Conservation (phyloP, 176 grass and related monocot genomes). For the Tuctoria greenei region DNA sequence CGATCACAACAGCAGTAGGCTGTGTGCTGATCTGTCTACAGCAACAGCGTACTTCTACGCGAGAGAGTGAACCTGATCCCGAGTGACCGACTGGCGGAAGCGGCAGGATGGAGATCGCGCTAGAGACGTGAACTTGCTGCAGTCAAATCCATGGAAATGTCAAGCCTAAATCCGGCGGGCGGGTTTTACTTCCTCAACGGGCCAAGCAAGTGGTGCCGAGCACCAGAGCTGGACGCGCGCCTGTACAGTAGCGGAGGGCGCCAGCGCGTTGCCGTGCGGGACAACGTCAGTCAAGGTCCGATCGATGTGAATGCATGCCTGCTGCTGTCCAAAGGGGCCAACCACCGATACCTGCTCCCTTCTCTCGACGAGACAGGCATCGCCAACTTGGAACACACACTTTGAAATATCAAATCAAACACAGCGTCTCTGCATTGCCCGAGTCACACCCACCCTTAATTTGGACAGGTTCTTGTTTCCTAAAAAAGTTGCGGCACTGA, state of each 20-base stretch:
- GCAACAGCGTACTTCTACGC: too few relatives aligned
- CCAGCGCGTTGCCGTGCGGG: conserved; percentile 12
- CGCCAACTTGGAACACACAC: conserved; percentile 34
- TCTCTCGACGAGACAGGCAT: conserved; percentile 9
- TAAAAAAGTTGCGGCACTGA: neutral
- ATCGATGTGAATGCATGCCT: conserved; percentile 35
- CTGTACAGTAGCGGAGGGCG: too few relatives aligned
- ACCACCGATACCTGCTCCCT: conserved; percentile 33
- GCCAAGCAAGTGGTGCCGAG: conserved; percentile 8
- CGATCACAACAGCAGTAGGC: too few relatives aligned
- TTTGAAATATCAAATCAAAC: conserved; percentile 24
- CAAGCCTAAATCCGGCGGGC: too few relatives aligned
- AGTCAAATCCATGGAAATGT: too few relatives aligned
- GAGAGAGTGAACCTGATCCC: too few relatives aligned
- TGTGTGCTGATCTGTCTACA: too few relatives aligned
- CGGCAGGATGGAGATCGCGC: too few relatives aligned
- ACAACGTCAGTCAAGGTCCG: conserved; percentile 32
- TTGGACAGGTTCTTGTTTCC: neutral
- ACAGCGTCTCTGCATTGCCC: neutral
- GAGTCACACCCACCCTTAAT: conserved; percentile 9
- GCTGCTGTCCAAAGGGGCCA: conserved; percentile 29
- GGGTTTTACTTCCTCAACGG: conserved; percentile 20
- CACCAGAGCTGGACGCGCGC: too few relatives aligned
- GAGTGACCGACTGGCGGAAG: too few relatives aligned
- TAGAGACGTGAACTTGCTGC: too few relatives aligned